Conservation (phyloP, 1,284 basidiomycete genomes). For the Marasmius sp. region DNA sequence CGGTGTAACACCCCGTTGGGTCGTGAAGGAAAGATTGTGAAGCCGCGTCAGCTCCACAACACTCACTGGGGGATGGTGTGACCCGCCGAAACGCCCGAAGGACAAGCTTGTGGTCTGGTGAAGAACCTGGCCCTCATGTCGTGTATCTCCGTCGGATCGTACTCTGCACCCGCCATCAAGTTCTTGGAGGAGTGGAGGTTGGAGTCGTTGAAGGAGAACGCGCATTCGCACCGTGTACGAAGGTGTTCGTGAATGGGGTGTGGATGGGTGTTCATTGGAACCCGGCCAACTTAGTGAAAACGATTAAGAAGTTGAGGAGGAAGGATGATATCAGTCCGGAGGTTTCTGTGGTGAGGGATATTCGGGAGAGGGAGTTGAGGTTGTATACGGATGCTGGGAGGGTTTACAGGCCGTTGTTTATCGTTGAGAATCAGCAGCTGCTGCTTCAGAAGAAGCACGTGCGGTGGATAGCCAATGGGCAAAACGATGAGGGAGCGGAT, state of each 20-base stretch:
- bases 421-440: too few species aligned
- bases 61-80: conserved; percentile 99
- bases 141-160: conserved; percentile 96
- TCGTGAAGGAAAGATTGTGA: conserved; percentile 98
- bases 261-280: conserved; percentile 99
- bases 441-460: too few species aligned
- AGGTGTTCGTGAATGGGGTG: conserved; percentile 99
- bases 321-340: conserved; percentile 96
- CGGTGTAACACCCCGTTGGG: conserved; percentile 98
- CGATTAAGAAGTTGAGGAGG: conserved; percentile 88
- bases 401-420: too few species aligned
- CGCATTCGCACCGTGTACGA: conserved; percentile 85
- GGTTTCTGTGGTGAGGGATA: conserved; percentile 96
- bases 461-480: too few species aligned
- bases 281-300: conserved; percentile 89
- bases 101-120: conserved; percentile 98
- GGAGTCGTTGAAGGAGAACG: conserved; percentile 89
- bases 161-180: conserved; percentile 95
- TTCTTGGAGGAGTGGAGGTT: conserved; percentile 99
- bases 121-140: conserved; percentile 99
- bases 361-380: too few species aligned
- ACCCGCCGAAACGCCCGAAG: conserved; percentile 98
- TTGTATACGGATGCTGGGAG: too few species aligned
- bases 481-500: too few species aligned
- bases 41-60: too few species aligned